phyloP scores from a whole-genome alignment of 2,329 filamentous ascomycete species.

The Paraphoma sp. region DNA sequence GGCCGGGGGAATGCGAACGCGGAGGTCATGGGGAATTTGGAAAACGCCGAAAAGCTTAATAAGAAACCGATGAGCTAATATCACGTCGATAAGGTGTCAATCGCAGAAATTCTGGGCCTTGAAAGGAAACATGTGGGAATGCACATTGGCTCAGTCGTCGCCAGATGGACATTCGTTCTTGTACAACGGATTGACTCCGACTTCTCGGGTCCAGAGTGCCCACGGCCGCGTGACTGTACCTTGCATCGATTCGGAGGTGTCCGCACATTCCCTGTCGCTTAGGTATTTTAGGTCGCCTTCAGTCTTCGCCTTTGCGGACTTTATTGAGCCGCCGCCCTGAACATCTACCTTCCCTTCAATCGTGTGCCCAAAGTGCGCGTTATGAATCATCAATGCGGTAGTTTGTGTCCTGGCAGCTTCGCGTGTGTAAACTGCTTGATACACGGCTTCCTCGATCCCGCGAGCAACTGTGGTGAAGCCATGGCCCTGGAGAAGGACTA shows the following conservation, averaged over 20 bases:
- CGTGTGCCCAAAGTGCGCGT: slow-evolving; percentile 43
- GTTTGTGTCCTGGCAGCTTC: slow-evolving; percentile 51
- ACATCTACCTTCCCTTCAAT: slow-evolving; percentile 51
- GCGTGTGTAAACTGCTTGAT: slow-evolving; percentile 53
- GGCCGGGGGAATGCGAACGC: background rate
- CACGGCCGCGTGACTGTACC: slow-evolving; percentile 48
- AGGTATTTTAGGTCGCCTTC: slow-evolving; percentile 52
- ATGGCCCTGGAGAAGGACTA: slow-evolving; percentile 53
- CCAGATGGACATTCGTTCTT: slow-evolving; percentile 46
- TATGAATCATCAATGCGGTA: slow-evolving; percentile 42
- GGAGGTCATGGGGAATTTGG: background rate
- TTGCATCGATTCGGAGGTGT: slow-evolving; percentile 48
- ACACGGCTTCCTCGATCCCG: slow-evolving; percentile 54
- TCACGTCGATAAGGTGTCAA: no score
- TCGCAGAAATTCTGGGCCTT: no score
- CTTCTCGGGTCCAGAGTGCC: slow-evolving; percentile 53
- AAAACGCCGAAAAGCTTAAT: background rate
- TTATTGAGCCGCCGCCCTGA: slow-evolving; percentile 48
- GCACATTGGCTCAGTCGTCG: slow-evolving; percentile 26
- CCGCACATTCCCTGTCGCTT: slow-evolving; percentile 50
- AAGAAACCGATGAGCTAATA: no score
- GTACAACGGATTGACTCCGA: slow-evolving; percentile 49
- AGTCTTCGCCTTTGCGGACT: slow-evolving; percentile 49
- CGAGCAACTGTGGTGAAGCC: slow-evolving; percentile 53
- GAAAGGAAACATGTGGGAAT: no score